Evolutionary conservation across 768 basidiomycete species (phyloP), one percentile per base, ranked within the genome.

Genomic region (Leucocoprinus sp.): DNA sequence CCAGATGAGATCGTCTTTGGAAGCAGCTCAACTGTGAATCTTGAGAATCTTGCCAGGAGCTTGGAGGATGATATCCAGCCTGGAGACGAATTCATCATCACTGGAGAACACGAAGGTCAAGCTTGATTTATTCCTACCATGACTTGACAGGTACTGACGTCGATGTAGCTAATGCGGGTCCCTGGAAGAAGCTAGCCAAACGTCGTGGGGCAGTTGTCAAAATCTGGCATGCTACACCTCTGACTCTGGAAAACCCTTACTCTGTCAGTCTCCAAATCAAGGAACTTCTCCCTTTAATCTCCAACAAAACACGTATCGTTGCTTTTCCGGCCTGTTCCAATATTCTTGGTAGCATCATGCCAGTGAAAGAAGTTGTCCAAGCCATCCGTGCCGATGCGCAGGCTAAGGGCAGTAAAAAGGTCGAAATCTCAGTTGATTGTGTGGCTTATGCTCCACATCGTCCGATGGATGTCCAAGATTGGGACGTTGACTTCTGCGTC

Each of bases 361-460:
- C 82, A 0, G 72, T 88, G 8, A 72, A 78, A 50, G 73, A 76
- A 6, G 62, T 79, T 21, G 70, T 77, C 8, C 60, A 62, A 19
- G 75, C 75, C 2, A 63, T 79, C 7, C 60, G 83, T 11, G 64
- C 63, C 7, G 65, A 69, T 14, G 82, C 80, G 2, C 62, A 61
- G 33, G 66, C 69, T 15, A 64, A 71, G 42, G 80, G 83, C 19
- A 70, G 72, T 8, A 58, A 58, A 47, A 80, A 83, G 57, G 63
- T 86, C 22, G 79, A 89, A 59, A 66, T 87, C 11, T 75, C 71
- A 0, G 69, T 88, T 2, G 87, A 89, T 54, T 86, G 84, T 50
- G 87, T 89, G 2, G 84, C 84, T 2, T 87, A 82, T 52, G 82
- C 83, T 3, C 84, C 85, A 0, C 84, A 89, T 55, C 68, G 83